Base-by-base conservation (phyloP, 2,329 filamentous ascomycete species). In the Rhytidhysteron rufulum region DNA sequence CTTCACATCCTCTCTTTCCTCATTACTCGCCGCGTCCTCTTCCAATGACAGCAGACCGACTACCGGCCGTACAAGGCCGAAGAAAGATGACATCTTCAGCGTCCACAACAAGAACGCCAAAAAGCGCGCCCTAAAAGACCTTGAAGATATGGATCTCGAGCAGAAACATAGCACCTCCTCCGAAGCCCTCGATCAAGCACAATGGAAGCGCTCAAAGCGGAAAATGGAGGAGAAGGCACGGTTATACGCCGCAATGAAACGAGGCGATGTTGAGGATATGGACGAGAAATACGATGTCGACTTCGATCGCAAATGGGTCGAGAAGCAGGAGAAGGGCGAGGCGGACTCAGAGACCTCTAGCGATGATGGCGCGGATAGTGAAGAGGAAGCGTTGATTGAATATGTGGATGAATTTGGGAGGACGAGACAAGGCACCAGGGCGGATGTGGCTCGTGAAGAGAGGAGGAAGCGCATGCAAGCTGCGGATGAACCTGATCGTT, bases 241-340 rank as follows among this genome's bases (percentile, higher is more conserved):
- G 4, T 69, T 93, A 2, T 98, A 98, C 66, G 83, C 86, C 5
- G 86, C 87, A 27, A 84, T 98, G 80, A 95, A 95, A 66, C 78
- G 86, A 24, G 90, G 91, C n/a, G 84, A 95, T 58, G 46, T 73
- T 31, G 78, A 86, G 50, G 78, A 83, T 58, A 72, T 79, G 52
- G 71, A 79, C 31, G 79, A 82, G 51, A 76, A 79, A 18, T 77
- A 73, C 48, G 66, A 95, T 19, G 85, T 98, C 3, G 91, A 98
- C 68, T 98, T 98, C 65, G 93, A 97, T 66, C 77, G 85, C 45
- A 98, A 97, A 69, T 97, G 93, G 90, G 88, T 85, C 0, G 87
- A 95, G 58, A 70, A 72, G 18, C 72, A 82, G 40, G 66, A 63
- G 3, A 55, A 58, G 1, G 66, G 59, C 39, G 68, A 72, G 42